phyloP scores from a whole-genome alignment of 768 basidiomycete species.

The Artomyces pyxidatus region DNA sequence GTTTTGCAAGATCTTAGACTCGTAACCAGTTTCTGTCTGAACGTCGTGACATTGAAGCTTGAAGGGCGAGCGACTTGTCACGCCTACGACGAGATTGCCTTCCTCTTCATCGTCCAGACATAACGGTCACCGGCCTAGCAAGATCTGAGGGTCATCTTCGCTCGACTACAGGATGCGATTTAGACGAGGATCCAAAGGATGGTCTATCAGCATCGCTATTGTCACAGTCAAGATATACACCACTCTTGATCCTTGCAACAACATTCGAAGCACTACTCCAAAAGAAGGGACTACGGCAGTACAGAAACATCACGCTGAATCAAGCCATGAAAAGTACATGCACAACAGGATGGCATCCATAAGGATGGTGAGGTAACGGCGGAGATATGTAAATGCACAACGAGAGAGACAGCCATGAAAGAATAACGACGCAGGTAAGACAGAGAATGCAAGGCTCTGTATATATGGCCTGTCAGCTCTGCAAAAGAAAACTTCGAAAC shows the following conservation, averaged over 20 bases:
- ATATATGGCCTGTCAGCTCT: not conserved
- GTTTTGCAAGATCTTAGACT: not conserved
- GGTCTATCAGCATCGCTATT: not conserved
- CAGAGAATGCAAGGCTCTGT: not conserved
- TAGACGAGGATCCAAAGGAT: too few relatives aligned
- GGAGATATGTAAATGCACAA: slow-evolving; percentile 10
- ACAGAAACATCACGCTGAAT: slow-evolving; percentile 14
- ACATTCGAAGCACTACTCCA: too few relatives aligned
- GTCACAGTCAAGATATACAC: not conserved
- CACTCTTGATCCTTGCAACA: too few relatives aligned
- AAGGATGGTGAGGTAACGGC: slow-evolving; percentile 14
- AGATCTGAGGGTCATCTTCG: too few relatives aligned
- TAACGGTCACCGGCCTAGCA: too few relatives aligned
- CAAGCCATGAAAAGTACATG: slow-evolving; percentile 18
- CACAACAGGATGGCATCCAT: slow-evolving; percentile 13
- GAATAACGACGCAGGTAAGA: slow-evolving; percentile 4
- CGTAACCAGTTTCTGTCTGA: not conserved
- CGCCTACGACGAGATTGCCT: too few relatives aligned
- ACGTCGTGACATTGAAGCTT: too few relatives aligned
- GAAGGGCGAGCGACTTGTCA: too few relatives aligned
- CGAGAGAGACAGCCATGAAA: slow-evolving; percentile 6
- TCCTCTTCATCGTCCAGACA: too few relatives aligned
- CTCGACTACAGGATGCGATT: too few relatives aligned
- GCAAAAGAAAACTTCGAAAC: not conserved
- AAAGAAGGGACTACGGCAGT: slow-evolving; percentile 13